phyloP scores from a whole-genome alignment of 2,329 filamentous ascomycete species.

The Drechslerella coelobrocha region DNA sequence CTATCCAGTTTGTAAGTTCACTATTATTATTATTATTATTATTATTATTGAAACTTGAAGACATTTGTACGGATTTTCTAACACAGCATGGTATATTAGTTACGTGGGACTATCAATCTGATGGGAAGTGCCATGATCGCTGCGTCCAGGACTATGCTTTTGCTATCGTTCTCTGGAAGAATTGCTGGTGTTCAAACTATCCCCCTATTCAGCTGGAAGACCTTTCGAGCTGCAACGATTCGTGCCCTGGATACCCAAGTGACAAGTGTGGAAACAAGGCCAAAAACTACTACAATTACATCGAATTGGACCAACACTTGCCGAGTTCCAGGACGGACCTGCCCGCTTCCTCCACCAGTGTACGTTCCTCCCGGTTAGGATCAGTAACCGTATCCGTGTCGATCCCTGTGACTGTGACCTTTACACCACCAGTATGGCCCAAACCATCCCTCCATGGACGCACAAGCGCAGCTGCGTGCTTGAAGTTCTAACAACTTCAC shows the following conservation, averaged over 20 bases:
- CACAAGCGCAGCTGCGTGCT: constrained; percentile 10
- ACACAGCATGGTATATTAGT: constrained; percentile 2
- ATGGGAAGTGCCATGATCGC: constrained; percentile 70
- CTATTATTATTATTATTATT: neutral
- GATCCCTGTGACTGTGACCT: constrained; percentile 45
- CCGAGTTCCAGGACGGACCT: constrained; percentile 45
- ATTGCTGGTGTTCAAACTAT: constrained; percentile 78
- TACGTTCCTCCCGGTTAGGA: constrained; percentile 47
- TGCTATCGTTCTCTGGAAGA: constrained; percentile 70
- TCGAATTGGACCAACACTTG: constrained; percentile 57
- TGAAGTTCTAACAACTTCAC: constrained; percentile 14
- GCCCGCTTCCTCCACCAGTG: constrained; percentile 43
- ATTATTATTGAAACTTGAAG: neutral
- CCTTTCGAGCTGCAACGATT: constrained; percentile 62
- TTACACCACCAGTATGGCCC: constrained; percentile 47
- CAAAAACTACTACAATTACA: constrained; percentile 69
- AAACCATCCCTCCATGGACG: constrained; percentile 31
- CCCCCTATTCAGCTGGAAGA: constrained; percentile 61
- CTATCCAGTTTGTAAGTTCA: constrained; percentile 28
- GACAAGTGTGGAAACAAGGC: constrained; percentile 70
- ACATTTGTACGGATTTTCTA: neutral
- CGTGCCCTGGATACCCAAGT: constrained; percentile 73
- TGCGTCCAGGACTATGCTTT: constrained; percentile 70
- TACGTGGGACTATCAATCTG: constrained; percentile 64
- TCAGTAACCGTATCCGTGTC: constrained; percentile 42